phyloP scores from a whole-genome alignment of 2,329 filamentous ascomycete genomes.

The Beauveria scarabaeidicola region DNA sequence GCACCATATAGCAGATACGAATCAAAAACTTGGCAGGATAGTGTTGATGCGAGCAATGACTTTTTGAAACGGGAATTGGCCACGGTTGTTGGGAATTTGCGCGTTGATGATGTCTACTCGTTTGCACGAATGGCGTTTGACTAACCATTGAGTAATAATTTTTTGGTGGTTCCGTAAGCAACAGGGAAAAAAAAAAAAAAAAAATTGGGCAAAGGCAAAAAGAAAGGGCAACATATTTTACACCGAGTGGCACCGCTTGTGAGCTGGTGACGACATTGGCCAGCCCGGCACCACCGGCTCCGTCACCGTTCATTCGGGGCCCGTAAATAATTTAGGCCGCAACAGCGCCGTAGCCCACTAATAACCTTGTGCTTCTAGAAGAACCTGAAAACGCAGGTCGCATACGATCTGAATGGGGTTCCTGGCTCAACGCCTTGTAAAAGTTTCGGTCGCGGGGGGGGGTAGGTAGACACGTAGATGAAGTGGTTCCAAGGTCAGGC shows the following conservation, averaged over 20 bases:
- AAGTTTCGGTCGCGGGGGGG: not conserved
- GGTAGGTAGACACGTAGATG: too few relatives aligned
- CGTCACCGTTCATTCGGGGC: not conserved
- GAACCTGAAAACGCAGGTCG: not conserved
- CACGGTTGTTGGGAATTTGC: not conserved
- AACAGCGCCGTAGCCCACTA: not conserved
- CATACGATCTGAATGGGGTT: too few relatives aligned
- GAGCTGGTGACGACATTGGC: slow-evolving; percentile 5
- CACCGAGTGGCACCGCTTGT: not conserved
- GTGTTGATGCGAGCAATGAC: not conserved
- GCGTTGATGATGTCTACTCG: not conserved
- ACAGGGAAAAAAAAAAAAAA: not conserved
- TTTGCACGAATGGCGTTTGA: not conserved
- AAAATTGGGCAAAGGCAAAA: too few relatives aligned
- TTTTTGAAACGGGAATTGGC: not conserved
- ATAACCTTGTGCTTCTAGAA: not conserved
- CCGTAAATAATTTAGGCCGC: slow-evolving; percentile 4
- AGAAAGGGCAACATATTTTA: not conserved
- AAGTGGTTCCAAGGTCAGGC: too few relatives aligned
- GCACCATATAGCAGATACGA: not conserved
- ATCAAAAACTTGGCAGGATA: not conserved
- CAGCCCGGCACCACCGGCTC: slow-evolving; percentile 5
- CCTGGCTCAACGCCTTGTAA: too few relatives aligned
- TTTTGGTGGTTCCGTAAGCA: not conserved
- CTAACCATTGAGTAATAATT: not conserved